These are phyloP conservation scores for Mayamaea pseudoterrestris DNA, from an alignment of 108 stramenopile species.

Conservation along the genomic window DNA sequence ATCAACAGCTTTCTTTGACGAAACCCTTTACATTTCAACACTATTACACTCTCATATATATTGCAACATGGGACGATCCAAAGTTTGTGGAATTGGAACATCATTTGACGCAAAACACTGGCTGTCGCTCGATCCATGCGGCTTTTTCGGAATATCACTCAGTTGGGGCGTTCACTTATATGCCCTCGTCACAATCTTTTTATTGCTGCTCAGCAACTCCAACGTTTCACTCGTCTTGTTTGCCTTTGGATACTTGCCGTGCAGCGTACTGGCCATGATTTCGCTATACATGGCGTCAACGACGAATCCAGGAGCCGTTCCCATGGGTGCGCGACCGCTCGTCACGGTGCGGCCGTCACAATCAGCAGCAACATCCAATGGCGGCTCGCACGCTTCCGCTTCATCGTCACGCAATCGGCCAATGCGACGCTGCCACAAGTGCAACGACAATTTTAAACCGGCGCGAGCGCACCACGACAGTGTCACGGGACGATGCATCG, in stretches of 20 bases:
- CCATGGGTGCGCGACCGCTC: slow-evolving; percentile 68
- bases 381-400: neutral
- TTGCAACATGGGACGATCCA: slow-evolving; percentile 7
- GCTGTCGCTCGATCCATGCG: slow-evolving; percentile 62
- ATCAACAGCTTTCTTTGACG: too few relatives aligned
- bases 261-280: slow-evolving; percentile 27
- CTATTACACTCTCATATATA: too few relatives aligned
- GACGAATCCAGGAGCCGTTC: slow-evolving; percentile 74
- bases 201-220: slow-evolving; percentile 27
- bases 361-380: slow-evolving; percentile 19
- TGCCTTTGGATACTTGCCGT: slow-evolving; percentile 33
- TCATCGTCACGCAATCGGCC: slow-evolving; percentile 22
- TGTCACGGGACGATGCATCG: slow-evolving; percentile 76
- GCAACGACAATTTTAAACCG: slow-evolving; percentile 76
- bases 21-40: too few relatives aligned
- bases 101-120: slow-evolving; percentile 35
- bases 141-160: slow-evolving; percentile 36
- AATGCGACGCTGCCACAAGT: slow-evolving; percentile 58
- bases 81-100: slow-evolving; percentile 22
- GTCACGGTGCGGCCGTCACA: slow-evolving; percentile 23
- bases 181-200: slow-evolving; percentile 26
- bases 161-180: slow-evolving; percentile 51
- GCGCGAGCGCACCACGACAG: slow-evolving; percentile 75
- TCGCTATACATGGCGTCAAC: slow-evolving; percentile 56
- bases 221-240: slow-evolving; percentile 24